Conservation (phyloP, 1,284 basidiomycete species). For the Irpex rosettiformis region DNA sequence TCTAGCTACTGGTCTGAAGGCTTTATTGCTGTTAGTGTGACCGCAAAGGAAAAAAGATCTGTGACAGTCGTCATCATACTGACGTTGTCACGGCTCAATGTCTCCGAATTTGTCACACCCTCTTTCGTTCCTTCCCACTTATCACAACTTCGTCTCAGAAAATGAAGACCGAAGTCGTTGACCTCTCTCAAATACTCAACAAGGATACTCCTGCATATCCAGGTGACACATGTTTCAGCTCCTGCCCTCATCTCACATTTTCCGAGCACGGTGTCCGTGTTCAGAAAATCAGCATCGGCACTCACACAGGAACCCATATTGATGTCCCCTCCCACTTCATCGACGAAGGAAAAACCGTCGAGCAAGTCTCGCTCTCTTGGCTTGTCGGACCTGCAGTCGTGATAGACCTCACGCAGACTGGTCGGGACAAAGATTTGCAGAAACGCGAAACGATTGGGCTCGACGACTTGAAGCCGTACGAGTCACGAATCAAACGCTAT, state of each 20-base stretch:
- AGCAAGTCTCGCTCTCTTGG: constrained; percentile 43
- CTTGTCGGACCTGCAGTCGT: constrained; percentile 49
- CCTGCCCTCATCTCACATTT: constrained; percentile 14
- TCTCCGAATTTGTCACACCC: no score
- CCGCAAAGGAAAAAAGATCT: no score
- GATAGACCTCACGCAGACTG: constrained; percentile 34
- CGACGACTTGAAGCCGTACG: constrained; percentile 10
- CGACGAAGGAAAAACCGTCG: constrained; percentile 44
- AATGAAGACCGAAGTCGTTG: constrained; percentile 27
- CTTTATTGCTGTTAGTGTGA: no score
- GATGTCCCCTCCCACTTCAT: constrained; percentile 69
- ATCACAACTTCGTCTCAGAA: neutral
- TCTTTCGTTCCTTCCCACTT: no score
- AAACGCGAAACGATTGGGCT: constrained; percentile 11
- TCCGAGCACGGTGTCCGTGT: constrained; percentile 45
- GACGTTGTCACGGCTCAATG: no score
- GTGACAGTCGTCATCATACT: no score
- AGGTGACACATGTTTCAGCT: constrained; percentile 42
- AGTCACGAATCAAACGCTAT: constrained; percentile 27
- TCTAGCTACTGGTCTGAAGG: no score
- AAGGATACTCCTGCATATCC: constrained; percentile 43
- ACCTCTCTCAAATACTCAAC: constrained; percentile 49
- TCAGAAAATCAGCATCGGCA: constrained; percentile 42
- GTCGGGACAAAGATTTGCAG: constrained; percentile 2
- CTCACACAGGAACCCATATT: constrained; percentile 64